Evolutionary conservation across 768 basidiomycete genomes (phyloP).

Genomic region (Tulasnella calospora): DNA sequence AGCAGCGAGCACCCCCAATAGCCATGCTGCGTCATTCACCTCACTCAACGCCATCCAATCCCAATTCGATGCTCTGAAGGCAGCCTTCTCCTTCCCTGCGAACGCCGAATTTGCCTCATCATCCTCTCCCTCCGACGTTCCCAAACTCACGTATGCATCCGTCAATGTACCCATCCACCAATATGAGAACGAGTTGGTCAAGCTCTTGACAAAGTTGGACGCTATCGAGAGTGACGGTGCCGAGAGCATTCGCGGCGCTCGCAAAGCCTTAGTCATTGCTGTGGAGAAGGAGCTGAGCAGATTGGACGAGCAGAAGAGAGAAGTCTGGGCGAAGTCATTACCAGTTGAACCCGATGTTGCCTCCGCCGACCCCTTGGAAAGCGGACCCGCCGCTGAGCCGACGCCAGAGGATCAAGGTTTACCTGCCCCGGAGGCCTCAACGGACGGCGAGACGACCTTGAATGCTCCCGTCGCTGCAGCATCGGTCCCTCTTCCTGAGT

Average conservation of each 20-base stretch:
- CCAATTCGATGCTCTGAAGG: conserved; percentile 45
- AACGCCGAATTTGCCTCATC: conserved; percentile 45
- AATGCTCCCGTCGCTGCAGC: not conserved
- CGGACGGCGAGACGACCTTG: not conserved
- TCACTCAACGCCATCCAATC: conserved; percentile 41
- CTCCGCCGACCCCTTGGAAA: not conserved
- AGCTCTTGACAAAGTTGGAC: conserved; percentile 62
- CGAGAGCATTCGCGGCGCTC: conserved; percentile 45
- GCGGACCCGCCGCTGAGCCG: not conserved
- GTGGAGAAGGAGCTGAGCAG: conserved; percentile 58
- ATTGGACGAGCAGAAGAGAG: conserved; percentile 41
- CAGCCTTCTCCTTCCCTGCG: conserved; percentile 44
- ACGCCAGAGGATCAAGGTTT: not conserved
- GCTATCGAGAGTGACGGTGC: conserved; percentile 62
- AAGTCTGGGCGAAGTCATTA: conserved; percentile 36
- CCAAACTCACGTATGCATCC: conserved; percentile 56
- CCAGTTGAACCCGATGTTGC: conserved; percentile 5
- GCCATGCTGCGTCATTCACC: conserved; percentile 34
- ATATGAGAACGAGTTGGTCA: conserved; percentile 58
- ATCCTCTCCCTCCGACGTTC: conserved; percentile 22
- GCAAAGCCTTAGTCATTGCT: conserved; percentile 50
- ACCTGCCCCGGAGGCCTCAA: not conserved
- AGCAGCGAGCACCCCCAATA: not conserved
- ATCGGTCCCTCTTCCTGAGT: not conserved
- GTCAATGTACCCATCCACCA: conserved; percentile 57